Conservation (phyloP, 768 basidiomycete species). For the Cystofilobasidium capitatum region DNA sequence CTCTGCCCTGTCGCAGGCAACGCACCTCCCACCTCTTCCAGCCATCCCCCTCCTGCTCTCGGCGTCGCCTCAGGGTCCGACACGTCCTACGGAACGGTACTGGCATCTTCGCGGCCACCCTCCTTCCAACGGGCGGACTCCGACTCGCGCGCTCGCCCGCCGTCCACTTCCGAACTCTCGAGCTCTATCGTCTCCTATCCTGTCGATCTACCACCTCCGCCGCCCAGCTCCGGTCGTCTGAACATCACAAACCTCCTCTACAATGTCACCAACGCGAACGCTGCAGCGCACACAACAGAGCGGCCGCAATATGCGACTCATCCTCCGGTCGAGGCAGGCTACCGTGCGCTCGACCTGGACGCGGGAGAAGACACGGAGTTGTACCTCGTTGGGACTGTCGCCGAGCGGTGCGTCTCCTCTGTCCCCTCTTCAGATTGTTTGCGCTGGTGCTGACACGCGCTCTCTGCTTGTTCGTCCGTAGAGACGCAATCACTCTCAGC, state of each 20-base stretch:
- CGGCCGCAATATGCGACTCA: neutral
- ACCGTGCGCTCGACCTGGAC: neutral
- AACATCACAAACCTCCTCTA: neutral
- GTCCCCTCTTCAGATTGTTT: no score
- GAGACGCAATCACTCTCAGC: neutral
- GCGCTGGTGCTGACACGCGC: no score
- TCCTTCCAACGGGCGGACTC: no score
- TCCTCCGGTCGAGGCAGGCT: neutral
- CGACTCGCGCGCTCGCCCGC: no score
- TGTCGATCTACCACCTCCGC: neutral
- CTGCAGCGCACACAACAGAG: neutral
- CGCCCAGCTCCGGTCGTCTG: neutral
- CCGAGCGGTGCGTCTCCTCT: no score
- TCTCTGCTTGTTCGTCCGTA: no score
- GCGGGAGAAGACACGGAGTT: neutral
- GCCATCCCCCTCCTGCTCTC: no score
- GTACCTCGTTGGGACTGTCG: neutral
- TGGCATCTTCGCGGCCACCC: no score
- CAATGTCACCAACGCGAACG: neutral
- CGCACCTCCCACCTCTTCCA: no score
- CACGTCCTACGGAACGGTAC: no score
- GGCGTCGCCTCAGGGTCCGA: no score
- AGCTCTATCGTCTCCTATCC: neutral
- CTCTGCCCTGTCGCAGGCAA: neutral
- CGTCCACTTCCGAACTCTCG: no score